These are phyloP conservation scores for Scortechinia acanthostroma DNA, from an alignment of 2,329 filamentous ascomycete genomes.

Conservation along the genomic window DNA sequence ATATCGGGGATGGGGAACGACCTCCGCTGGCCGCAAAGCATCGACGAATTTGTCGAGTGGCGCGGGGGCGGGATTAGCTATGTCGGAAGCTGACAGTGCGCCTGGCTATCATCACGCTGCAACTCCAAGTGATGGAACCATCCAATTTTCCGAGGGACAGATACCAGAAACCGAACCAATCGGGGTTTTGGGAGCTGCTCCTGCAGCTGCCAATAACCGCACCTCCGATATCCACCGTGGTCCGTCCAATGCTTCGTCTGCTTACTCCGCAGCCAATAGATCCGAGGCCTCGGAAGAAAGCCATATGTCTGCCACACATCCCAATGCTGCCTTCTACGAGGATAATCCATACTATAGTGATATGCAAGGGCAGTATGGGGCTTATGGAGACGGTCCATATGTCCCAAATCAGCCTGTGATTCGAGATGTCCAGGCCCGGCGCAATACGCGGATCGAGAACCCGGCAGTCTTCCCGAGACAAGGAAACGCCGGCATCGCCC, in stretches of 20 bases:
- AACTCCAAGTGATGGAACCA: constrained; percentile 43
- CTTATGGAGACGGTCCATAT: constrained; percentile 19
- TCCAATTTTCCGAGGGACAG: constrained; percentile 65
- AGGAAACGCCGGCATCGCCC: constrained; percentile 83
- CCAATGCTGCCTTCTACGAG: constrained; percentile 36
- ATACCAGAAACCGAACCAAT: constrained; percentile 15
- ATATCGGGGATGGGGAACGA: constrained; percentile 91
- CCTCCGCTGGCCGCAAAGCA: constrained; percentile 71
- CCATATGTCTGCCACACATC: constrained; percentile 35
- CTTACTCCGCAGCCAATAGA: constrained; percentile 75
- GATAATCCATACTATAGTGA: constrained; percentile 39
- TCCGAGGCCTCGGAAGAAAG: constrained; percentile 62
- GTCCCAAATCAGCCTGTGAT: constrained; percentile 68
- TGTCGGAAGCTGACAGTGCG: constrained; percentile 64
- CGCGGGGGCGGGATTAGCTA: constrained; percentile 44
- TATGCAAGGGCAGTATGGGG: constrained; percentile 21
- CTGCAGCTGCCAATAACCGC: constrained; percentile 58
- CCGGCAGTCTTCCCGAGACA: constrained; percentile 83
- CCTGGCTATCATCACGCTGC: constrained; percentile 69
- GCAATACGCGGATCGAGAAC: constrained; percentile 92
- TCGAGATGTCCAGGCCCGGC: constrained; percentile 80
- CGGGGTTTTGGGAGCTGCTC: constrained; percentile 65
- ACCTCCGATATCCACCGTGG: constrained; percentile 73
- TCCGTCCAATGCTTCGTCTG: constrained; percentile 90
- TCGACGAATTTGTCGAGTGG: constrained; percentile 85